Base-by-base conservation (phyloP, 768 basidiomycete genomes). In the Boletus insuetus region DNA sequence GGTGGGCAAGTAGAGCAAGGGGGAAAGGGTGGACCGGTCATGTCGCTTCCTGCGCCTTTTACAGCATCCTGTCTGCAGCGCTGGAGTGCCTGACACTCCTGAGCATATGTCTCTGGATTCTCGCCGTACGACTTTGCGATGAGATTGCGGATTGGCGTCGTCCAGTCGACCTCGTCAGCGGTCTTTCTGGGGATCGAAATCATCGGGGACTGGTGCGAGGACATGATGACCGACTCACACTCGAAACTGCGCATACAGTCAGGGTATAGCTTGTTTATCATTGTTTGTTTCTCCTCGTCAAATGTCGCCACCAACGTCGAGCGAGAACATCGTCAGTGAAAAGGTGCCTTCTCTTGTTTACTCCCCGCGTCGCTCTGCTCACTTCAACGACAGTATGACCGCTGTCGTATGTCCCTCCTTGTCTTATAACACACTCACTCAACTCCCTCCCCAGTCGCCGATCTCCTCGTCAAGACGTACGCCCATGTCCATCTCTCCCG, bases 131-230 rank as follows among this genome's bases (percentile, higher is more conserved):
- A 93, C 63, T 92, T 87, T 3, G 90, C 81, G 72, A 99, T 95
- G 42, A 94, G 78, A 60, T 77, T 84, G 31, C 89, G 84, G 58
- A 98, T 91, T 3, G 94, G 91, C 0, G 82, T 81, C 2, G 94
- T 89, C 90, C 95, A 98, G 76, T 99, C 97, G 26, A 96, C 94
- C 62, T 98, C 96, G 16, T 93, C 88, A 0, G 97, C 97, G n/a
- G 82, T 77, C 79, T 99, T 99, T 77, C 81, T 88, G 0, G 96
- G 95, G 38, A 98, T 91, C 13, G 92, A 82, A 58, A 96, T 87
- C 82, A 92, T 88, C 13, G 94, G 94, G 44, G 89, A 86, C 73
- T 92, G 88, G 70, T 84, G 79, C 45, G 87, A 82, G 82, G 87
- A 82, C 86, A 89, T 89, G 60, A 39, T 38, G 16, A 19, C 38